phyloP scores from a whole-genome alignment of 75 land plant species.

The Azolla pinnata region DNA sequence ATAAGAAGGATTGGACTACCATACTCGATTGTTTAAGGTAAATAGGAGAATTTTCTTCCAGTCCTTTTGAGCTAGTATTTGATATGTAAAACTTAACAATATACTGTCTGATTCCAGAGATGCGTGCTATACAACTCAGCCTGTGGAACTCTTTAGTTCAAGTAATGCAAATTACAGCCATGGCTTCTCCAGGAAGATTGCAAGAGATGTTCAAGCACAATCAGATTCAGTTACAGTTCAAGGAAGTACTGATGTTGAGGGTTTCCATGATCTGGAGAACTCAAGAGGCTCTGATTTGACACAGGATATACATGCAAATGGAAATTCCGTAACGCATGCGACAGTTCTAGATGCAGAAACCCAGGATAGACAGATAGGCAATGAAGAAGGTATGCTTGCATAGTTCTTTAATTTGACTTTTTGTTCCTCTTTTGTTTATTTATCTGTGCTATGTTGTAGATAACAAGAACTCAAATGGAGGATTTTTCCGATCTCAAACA shows the following conservation, averaged over 20 bases:
- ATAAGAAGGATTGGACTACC: constrained; percentile 81
- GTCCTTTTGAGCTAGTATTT: no score
- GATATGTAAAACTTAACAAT: no score
- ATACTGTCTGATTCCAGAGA: constrained; percentile 24
- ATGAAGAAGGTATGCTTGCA: background rate
- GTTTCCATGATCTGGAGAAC: background rate
- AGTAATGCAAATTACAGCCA: background rate
- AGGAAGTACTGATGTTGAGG: constrained; percentile 1
- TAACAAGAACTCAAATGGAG: background rate
- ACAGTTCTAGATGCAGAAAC: background rate
- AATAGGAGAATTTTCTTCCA: no score
- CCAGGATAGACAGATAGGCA: background rate
- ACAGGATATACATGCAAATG: background rate
- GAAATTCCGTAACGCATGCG: background rate
- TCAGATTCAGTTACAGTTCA: background rate
- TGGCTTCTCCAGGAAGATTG: background rate
- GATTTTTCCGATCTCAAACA: constrained; percentile 37
- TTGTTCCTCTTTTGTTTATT: background rate
- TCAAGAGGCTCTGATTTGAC: background rate
- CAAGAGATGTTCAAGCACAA: background rate
- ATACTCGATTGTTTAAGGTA: constrained; percentile 78
- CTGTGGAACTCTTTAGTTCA: constrained; percentile 74
- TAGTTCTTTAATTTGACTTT: background rate
- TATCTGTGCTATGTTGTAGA: background rate
- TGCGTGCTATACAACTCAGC: constrained; percentile 89